These are phyloP conservation scores for Halenospora varia DNA, from an alignment of 495 filamentous ascomycete genomes.

Conservation along the genomic window DNA sequence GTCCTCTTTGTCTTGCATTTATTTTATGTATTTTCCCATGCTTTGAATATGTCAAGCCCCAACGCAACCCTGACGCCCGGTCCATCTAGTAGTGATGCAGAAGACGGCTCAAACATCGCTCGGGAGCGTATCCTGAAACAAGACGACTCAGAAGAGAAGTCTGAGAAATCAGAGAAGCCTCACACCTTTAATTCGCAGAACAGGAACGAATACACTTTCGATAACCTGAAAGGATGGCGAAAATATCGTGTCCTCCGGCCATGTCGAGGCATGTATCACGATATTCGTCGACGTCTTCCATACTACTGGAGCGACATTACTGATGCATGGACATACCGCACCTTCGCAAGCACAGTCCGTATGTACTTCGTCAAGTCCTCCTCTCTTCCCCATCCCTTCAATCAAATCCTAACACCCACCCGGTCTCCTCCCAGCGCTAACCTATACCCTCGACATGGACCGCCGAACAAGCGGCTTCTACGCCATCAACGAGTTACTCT, in stretches of 20 bases:
- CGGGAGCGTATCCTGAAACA: too few species aligned
- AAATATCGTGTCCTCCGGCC: constrained; percentile 16
- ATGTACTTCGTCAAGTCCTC: not conserved
- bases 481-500: not conserved
- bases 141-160: too few species aligned
- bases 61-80: too few species aligned
- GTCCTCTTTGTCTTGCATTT: too few species aligned
- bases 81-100: too few species aligned
- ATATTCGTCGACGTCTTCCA: not conserved
- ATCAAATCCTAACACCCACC: not conserved
- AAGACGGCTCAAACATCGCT: too few species aligned
- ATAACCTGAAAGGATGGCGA: constrained; percentile 46
- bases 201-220: too few species aligned
- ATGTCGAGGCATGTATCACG: not conserved
- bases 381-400: not conserved
- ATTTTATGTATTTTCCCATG: too few species aligned
- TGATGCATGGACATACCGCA: not conserved
- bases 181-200: too few species aligned
- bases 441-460: not conserved
- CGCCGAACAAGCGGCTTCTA: not conserved
- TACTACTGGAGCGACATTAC: not conserved
- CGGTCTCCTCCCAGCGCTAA: not conserved
- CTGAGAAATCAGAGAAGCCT: too few species aligned
- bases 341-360: not conserved
- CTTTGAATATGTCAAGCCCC: too few species aligned